A percentile compares a stretch with the other conserved stretches of the same genome.
These are phyloP conservation scores for Termitomyces sp. DNA, from an alignment of 768 basidiomycete species.

Conservation along the genomic window DNA sequence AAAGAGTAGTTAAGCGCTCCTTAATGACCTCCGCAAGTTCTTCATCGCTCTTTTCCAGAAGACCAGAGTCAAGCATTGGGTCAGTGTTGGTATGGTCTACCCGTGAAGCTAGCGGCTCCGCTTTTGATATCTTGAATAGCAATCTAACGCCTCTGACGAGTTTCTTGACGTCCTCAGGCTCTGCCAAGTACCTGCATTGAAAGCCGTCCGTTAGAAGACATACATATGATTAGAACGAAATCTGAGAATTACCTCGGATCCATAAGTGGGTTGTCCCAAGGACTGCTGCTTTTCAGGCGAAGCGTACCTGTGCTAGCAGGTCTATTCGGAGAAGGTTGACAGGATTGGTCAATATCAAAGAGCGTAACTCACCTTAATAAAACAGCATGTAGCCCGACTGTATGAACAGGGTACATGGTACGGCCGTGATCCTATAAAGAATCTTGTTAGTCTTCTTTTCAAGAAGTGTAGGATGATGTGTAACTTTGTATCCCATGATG, in stretches of 20 bases:
- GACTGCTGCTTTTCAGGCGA: slow-evolving; percentile 34
- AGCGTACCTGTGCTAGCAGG: slow-evolving; percentile 40
- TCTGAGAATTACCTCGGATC: slow-evolving; percentile 35
- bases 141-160: slow-evolving; percentile 39
- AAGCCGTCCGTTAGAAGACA: background rate
- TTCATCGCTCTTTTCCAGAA: slow-evolving; percentile 34
- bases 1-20: slow-evolving; percentile 41
- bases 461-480: background rate
- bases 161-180: slow-evolving; percentile 37
- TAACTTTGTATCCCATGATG: slow-evolving; percentile 38
- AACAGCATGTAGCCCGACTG: slow-evolving; percentile 37
- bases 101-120: slow-evolving; percentile 34
- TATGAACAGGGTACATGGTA: slow-evolving; percentile 30
- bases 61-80: slow-evolving; percentile 36
- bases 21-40: slow-evolving; percentile 39
- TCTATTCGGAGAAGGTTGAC: slow-evolving; percentile 18
- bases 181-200: slow-evolving; percentile 34
- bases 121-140: slow-evolving; percentile 32
- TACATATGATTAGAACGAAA: background rate
- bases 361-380: slow-evolving; percentile 32
- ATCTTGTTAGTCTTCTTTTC: background rate
- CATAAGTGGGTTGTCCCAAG: slow-evolving; percentile 40
- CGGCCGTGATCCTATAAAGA: slow-evolving; percentile 31
- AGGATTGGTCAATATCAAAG: background rate
- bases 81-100: slow-evolving; percentile 30